Conservation (phyloP, 306 rosid species). For the Lithocarpus polystachyus region DNA sequence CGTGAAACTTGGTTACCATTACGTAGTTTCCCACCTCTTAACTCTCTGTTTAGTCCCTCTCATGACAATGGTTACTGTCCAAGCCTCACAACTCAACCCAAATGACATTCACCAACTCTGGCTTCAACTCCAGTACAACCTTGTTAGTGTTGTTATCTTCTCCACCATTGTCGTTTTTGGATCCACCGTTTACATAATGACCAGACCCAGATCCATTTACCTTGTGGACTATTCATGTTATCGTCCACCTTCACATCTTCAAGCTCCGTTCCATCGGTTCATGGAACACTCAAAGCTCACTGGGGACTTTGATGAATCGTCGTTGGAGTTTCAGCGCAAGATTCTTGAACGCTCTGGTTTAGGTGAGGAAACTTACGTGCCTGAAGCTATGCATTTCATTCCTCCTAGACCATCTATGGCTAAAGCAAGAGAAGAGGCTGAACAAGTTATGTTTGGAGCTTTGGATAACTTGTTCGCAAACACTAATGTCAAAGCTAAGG, state of each 20-base stretch:
- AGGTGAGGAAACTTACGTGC: constrained; percentile 55
- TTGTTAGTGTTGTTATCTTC: constrained; percentile 28
- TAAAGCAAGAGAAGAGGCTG: constrained; percentile 55
- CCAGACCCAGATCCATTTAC: constrained; percentile 57
- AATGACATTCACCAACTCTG: constrained; percentile 48
- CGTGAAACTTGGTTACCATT: constrained; percentile 57
- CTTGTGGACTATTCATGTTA: constrained; percentile 52
- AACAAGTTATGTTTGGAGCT: constrained; percentile 60
- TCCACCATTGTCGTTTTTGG: constrained; percentile 40
- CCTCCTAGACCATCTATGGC: constrained; percentile 53
- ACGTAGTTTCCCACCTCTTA: constrained; percentile 42
- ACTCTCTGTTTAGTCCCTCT: constrained; percentile 52
- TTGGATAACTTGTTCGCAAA: constrained; percentile 52
- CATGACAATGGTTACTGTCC: constrained; percentile 30
- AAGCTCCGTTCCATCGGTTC: constrained; percentile 27
- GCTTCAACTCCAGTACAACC: constrained; percentile 55
- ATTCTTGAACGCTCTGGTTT: constrained; percentile 62
- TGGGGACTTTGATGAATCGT: constrained; percentile 44
- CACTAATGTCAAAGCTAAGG: constrained; percentile 43
- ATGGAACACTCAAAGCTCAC: constrained; percentile 46
- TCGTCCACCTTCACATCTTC: constrained; percentile 32
- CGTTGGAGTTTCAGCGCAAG: constrained; percentile 55
- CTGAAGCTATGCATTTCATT: constrained; percentile 46
- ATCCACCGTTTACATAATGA: constrained; percentile 47
- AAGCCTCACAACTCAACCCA: constrained; percentile 43